These are phyloP conservation scores for Fraxinus platypoda DNA, from an alignment of 305 asterid genomes.

Conservation along the genomic window DNA sequence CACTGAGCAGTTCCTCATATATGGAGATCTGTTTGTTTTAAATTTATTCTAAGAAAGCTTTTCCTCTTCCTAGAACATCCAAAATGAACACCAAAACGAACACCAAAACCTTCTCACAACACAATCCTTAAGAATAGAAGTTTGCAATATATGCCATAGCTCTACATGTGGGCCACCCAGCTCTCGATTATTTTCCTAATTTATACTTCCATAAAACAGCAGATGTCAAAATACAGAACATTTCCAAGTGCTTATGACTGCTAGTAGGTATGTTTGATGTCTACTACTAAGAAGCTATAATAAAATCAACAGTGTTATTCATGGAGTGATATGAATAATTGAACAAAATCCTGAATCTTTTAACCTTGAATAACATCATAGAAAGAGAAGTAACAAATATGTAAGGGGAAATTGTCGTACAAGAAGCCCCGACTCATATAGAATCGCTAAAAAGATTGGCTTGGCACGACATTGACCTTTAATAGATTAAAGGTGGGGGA, in stretches of 20 bases:
- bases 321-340: background rate
- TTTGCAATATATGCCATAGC: background rate
- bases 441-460: conserved; percentile 42
- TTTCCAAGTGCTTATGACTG: background rate
- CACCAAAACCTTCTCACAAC: background rate
- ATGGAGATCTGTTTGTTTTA: background rate
- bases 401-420: conserved; percentile 25
- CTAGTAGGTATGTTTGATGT: background rate
- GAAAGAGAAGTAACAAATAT: conserved; percentile 10
- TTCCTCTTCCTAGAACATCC: background rate
- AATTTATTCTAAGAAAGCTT: background rate
- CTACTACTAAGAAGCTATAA: background rate
- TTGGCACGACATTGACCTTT: conserved; percentile 36
- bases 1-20: background rate
- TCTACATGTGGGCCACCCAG: background rate
- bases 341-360: conserved; percentile 17
- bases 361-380: conserved; percentile 7
- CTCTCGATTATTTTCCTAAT: background rate
- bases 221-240: background rate
- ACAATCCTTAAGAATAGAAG: background rate
- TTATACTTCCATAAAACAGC: background rate
- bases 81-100: background rate
- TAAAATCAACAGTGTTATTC: background rate
- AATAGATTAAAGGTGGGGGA: background rate
- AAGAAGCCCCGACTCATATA: conserved; percentile 44